Conservation (phyloP, 805 yeast species). For the Zygoascus tannicola region DNA sequence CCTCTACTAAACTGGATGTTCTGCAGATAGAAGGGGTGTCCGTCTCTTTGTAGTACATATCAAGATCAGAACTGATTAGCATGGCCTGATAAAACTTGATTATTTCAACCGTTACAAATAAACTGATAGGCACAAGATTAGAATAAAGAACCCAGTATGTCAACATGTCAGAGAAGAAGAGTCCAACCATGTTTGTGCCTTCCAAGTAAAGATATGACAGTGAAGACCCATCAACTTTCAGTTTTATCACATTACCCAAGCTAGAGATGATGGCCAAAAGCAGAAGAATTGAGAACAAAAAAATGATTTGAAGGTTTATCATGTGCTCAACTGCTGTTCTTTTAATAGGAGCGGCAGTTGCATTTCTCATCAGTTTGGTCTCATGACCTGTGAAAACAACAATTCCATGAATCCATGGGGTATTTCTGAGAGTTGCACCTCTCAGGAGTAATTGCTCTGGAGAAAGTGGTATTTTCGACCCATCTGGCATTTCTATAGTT, state of each 20-base stretch:
- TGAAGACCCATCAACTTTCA: constrained; percentile 41
- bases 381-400: constrained; percentile 97
- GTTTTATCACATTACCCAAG: constrained; percentile 74
- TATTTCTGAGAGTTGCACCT: constrained; percentile 92
- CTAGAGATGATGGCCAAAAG: constrained; percentile 72
- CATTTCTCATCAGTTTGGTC: constrained; percentile 95
- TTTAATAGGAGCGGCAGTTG: constrained; percentile 96
- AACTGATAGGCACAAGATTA: constrained; percentile 87
- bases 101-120: constrained; percentile 92
- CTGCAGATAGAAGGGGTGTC: constrained; percentile 95
- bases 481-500: constrained; percentile 42
- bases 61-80: constrained; percentile 89
- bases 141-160: constrained; percentile 97
- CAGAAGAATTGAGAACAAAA: constrained; percentile 72
- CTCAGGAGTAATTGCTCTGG: constrained; percentile 90
- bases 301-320: constrained; percentile 85
- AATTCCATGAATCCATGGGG: constrained; percentile 90
- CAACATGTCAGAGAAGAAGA: constrained; percentile 77
- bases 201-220: constrained; percentile 59
- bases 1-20: constrained; percentile 93
- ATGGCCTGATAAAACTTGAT: constrained; percentile 93
- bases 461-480: constrained; percentile 47
- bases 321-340: constrained; percentile 94
- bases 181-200: constrained; percentile 54
- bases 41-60: constrained; percentile 75